Conservation (phyloP, 2,329 filamentous ascomycete species). For the Microdochium bolleyi region DNA sequence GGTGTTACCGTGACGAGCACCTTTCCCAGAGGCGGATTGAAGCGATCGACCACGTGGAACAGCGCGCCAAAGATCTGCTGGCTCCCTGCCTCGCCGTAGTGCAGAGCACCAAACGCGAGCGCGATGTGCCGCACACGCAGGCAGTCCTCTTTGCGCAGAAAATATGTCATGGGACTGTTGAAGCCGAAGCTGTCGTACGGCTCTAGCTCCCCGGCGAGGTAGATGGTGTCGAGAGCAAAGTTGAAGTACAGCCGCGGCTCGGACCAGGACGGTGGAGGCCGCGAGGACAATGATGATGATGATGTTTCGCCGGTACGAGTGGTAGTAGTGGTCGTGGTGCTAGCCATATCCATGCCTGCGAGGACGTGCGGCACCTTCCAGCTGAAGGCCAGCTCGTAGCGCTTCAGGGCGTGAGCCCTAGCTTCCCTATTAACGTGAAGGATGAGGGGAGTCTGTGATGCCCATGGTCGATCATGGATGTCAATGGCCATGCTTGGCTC, state of each 20-base stretch:
- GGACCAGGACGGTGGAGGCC: conserved; percentile 19
- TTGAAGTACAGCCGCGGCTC: conserved; percentile 37
- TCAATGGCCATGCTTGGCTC: background rate
- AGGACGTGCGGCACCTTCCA: conserved; percentile 36
- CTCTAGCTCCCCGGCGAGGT: conserved; percentile 39
- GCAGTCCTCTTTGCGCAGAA: conserved; percentile 33
- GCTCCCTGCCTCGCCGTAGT: conserved; percentile 29
- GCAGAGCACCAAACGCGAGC: conserved; percentile 33
- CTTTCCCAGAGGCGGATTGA: conserved; percentile 13
- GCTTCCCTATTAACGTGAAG: conserved; percentile 35
- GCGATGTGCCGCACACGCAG: conserved; percentile 33
- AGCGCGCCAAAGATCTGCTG: conserved; percentile 38
- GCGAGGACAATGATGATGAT: too few relatives aligned
- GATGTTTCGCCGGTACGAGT: conserved; percentile 1
- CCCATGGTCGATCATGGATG: background rate
- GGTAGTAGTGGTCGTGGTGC: background rate
- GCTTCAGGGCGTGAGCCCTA: conserved; percentile 28
- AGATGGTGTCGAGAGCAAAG: conserved; percentile 35
- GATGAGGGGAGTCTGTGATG: conserved; percentile 26
- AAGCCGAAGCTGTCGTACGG: conserved; percentile 36
- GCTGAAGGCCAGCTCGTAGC: conserved; percentile 37
- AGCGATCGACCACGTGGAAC: conserved; percentile 40
- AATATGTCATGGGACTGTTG: conserved; percentile 40
- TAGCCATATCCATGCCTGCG: conserved; percentile 6
- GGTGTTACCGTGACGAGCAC: background rate